Conservation (phyloP, 495 filamentous ascomycete genomes). For the Sporormia fimetaria region DNA sequence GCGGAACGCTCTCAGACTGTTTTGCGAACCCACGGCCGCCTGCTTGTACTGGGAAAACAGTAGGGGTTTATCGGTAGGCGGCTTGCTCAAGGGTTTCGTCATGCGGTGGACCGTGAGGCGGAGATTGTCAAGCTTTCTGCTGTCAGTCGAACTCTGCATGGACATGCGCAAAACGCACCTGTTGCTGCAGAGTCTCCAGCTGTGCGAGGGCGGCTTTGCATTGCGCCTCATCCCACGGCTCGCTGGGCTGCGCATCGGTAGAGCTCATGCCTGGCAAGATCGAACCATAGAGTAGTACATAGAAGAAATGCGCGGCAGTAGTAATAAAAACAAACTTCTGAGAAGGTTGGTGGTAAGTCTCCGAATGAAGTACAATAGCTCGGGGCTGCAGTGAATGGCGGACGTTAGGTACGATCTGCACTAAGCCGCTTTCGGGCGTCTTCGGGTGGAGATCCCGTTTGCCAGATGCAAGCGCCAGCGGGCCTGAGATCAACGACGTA, state of each 20-base stretch:
- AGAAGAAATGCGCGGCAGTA: too few species aligned
- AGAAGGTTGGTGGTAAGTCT: too few species aligned
- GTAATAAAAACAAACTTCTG: too few species aligned
- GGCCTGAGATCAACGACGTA: too few species aligned
- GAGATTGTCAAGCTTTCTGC: conserved; percentile 17
- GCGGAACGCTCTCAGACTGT: conserved; percentile 17
- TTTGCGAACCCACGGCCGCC: conserved; percentile 4
- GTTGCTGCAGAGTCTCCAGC: conserved; percentile 23
- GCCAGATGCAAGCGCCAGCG: too few species aligned
- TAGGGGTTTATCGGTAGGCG: conserved; percentile 2
- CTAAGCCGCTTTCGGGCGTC: too few species aligned
- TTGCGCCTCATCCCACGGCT: conserved; percentile 24
- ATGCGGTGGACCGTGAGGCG: conserved; percentile 23
- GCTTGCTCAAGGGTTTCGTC: conserved; percentile 13
- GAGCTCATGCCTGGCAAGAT: too few species aligned
- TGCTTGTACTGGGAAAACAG: conserved; percentile 20
- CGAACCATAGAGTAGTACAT: too few species aligned
- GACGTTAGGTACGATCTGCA: too few species aligned
- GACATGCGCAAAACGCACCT: conserved; percentile 7
- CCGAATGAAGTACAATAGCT: too few species aligned
- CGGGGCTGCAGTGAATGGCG: too few species aligned
- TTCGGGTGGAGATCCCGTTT: too few species aligned
- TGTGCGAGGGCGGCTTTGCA: conserved; percentile 23
- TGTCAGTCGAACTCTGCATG: not conserved
- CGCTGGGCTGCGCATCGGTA: not conserved